These are phyloP conservation scores for Hypoxylon sp. DNA, from an alignment of 2,329 filamentous ascomycete genomes.

Conservation along the genomic window DNA sequence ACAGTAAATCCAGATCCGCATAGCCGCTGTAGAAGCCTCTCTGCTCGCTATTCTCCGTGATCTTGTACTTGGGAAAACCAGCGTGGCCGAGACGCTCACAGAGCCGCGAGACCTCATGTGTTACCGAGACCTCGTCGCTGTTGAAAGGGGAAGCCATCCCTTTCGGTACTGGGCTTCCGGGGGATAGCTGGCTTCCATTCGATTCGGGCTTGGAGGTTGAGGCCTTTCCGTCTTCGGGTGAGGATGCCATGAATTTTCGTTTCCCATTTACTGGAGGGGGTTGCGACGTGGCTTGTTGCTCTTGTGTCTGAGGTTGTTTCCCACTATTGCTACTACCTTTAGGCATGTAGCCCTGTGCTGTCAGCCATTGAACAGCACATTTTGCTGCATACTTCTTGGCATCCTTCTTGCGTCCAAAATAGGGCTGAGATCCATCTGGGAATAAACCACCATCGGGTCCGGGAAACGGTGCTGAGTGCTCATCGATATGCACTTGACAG, in stretches of 20 bases:
- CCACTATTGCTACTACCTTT: constrained; percentile 18
- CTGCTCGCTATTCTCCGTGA: constrained; percentile 45
- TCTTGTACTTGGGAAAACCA: constrained; percentile 54
- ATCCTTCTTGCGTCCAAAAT: constrained; percentile 65
- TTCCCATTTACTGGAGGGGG: constrained; percentile 47
- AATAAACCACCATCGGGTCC: constrained; percentile 54
- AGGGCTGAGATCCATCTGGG: constrained; percentile 49
- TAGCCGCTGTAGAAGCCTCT: constrained; percentile 57
- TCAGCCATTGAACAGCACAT: constrained; percentile 62
- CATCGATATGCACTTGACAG: constrained; percentile 49
- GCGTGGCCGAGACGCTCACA: constrained; percentile 55
- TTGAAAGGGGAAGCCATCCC: constrained; percentile 41
- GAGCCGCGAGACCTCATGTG: constrained; percentile 53
- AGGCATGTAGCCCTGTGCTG: constrained; percentile 51
- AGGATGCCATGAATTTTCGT: constrained; percentile 15
- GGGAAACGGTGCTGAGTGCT: constrained; percentile 44
- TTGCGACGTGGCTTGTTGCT: constrained; percentile 52
- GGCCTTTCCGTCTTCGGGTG: constrained; percentile 47
- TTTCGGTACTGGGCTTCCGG: constrained; percentile 16
- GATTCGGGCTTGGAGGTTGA: constrained; percentile 28
- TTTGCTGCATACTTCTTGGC: constrained; percentile 69
- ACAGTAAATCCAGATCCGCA: constrained; percentile 44
- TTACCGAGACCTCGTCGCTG: constrained; percentile 40
- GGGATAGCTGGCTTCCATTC: neutral
- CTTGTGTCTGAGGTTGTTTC: constrained; percentile 45